Percentiles rank a stretch among this genome's conserved stretches.
phyloP scores from a whole-genome alignment of 805 yeast species.

The Candida lessepsii region DNA sequence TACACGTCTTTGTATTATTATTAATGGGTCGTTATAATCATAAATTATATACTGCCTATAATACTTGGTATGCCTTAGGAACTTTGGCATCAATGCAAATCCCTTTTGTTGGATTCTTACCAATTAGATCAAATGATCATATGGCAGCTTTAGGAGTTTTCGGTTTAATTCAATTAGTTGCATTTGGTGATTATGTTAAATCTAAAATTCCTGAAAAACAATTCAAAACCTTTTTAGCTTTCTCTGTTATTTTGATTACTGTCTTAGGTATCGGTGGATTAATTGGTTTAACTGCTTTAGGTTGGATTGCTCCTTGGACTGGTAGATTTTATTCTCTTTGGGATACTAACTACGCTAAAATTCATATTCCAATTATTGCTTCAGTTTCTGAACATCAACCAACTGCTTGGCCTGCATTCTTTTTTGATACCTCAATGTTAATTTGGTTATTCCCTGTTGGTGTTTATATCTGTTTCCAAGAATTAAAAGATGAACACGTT shows the following conservation, averaged over 20 bases:
- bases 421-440: constrained; percentile 87
- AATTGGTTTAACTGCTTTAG: constrained; percentile 79
- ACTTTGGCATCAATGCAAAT: constrained; percentile 99
- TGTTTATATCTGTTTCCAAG: constrained; percentile 84
- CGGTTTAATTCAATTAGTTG: constrained; percentile 88
- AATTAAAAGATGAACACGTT: constrained; percentile 86
- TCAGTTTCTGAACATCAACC: constrained; percentile 99
- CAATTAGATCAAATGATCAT: constrained; percentile 95
- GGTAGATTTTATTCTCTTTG: constrained; percentile 98
- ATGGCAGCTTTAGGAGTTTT: constrained; percentile 98
- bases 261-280: constrained; percentile 68
- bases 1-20: constrained; percentile 86
- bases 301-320: constrained; percentile 98
- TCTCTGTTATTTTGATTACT: constrained; percentile 56
- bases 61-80: constrained; percentile 96
- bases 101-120: constrained; percentile 97
- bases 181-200: constrained; percentile 79
- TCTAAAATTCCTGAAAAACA: constrained; percentile 67
- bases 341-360: constrained; percentile 97
- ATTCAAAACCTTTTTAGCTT: constrained; percentile 66
- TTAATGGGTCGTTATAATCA: constrained; percentile 92
- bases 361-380: constrained; percentile 97
- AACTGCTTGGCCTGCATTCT: constrained; percentile 99
- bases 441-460: constrained; percentile 99
- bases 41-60: constrained; percentile 82